These are phyloP conservation scores for Dalbergia cochinchinensis DNA, from an alignment of 306 rosid genomes.

Conservation along the genomic window DNA sequence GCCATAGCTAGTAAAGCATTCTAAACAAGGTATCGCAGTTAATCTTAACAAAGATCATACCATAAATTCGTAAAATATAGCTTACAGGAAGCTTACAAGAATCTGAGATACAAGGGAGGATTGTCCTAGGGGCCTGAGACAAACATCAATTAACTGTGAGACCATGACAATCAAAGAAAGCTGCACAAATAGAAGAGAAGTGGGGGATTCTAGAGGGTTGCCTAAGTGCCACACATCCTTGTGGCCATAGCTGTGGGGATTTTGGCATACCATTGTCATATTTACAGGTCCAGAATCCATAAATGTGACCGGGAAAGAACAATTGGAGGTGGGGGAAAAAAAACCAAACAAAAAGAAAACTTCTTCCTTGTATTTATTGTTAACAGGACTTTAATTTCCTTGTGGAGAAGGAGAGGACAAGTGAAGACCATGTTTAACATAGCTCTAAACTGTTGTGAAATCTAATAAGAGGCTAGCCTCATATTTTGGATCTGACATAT, in stretches of 20 bases:
- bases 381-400: constrained; percentile 7
- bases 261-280: constrained; percentile 56
- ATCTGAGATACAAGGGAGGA: constrained; percentile 72
- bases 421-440: background rate
- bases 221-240: constrained; percentile 40
- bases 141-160: constrained; percentile 47
- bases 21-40: background rate
- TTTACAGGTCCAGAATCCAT: constrained; percentile 14
- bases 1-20: background rate
- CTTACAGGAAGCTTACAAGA: constrained; percentile 59
- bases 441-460: background rate
- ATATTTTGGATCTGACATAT: constrained; percentile 45
- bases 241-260: constrained; percentile 7
- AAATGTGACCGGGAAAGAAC: background rate
- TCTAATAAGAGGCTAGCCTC: constrained; percentile 46
- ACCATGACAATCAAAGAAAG: constrained; percentile 48
- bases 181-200: constrained; percentile 67
- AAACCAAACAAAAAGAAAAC: constrained; percentile 5
- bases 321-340: background rate
- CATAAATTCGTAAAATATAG: background rate
- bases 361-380: background rate
- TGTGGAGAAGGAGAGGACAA: background rate
- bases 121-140: constrained; percentile 70
- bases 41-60: constrained; percentile 19
- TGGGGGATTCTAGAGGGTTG: constrained; percentile 51